phyloP scores from a whole-genome alignment of 1,284 basidiomycete species.

The Trichosporon ovoides region DNA sequence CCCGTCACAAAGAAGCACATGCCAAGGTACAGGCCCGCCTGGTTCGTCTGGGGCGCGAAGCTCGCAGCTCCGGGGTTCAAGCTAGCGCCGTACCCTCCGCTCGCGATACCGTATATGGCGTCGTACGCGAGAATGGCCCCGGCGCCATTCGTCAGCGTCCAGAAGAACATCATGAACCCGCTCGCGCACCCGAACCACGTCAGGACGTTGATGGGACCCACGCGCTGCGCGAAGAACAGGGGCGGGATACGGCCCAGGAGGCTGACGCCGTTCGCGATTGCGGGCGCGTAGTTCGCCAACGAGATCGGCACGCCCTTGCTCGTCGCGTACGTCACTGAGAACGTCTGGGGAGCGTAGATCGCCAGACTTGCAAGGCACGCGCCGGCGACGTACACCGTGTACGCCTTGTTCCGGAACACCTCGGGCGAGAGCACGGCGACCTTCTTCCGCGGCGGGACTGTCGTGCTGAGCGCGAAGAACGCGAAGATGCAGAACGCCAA shows the following conservation, averaged over 20 bases:
- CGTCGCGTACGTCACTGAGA: slow-evolving; percentile 34
- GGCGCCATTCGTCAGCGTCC: slow-evolving; percentile 24
- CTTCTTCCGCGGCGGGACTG: slow-evolving; percentile 33
- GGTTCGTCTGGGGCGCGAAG: slow-evolving; percentile 31
- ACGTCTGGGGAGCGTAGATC: slow-evolving; percentile 33
- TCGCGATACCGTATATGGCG: slow-evolving; percentile 31
- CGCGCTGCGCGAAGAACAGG: slow-evolving; percentile 28
- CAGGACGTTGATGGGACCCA: slow-evolving; percentile 39
- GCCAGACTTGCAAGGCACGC: slow-evolving; percentile 23
- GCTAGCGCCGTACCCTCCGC: slow-evolving; percentile 30
- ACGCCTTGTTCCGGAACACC: slow-evolving; percentile 30
- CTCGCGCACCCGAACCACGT: slow-evolving; percentile 20
- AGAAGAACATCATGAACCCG: slow-evolving; percentile 30
- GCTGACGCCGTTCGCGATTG: slow-evolving; percentile 34
- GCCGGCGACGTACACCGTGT: slow-evolving; percentile 27
- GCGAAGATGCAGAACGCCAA: slow-evolving; percentile 18
- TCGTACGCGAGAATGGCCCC: slow-evolving; percentile 27
- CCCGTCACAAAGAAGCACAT: slow-evolving; percentile 35
- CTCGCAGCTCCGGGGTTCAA: slow-evolving; percentile 31
- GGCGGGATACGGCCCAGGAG: slow-evolving; percentile 38
- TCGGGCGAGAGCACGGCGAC: slow-evolving; percentile 32
- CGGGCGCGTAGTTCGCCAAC: slow-evolving; percentile 29
- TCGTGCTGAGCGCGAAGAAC: slow-evolving; percentile 31
- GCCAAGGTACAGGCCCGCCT: slow-evolving; percentile 34
- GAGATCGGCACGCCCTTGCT: slow-evolving; percentile 22